A percentile compares a stretch with the other conserved stretches of the same genome.
These are phyloP conservation scores for Globisporangium spiculum DNA, from an alignment of 352 stramenopile species.

Conservation along the genomic window DNA sequence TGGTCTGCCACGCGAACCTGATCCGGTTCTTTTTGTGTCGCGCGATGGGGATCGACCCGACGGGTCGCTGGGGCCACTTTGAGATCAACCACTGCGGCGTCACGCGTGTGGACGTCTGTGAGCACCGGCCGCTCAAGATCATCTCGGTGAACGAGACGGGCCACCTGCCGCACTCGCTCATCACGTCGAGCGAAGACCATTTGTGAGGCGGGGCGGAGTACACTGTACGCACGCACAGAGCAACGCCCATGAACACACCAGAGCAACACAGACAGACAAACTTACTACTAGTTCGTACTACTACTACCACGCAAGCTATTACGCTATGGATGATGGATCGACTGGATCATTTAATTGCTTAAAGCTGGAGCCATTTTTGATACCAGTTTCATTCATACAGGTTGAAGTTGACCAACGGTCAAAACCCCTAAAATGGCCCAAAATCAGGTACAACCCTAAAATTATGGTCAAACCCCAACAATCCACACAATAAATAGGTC, in stretches of 20 bases:
- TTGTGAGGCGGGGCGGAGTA: conserved; percentile 30
- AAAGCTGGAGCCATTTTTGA: too few species aligned
- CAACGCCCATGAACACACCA: not conserved
- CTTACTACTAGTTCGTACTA: not conserved
- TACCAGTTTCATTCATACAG: too few species aligned
- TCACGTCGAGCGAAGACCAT: conserved; percentile 84
- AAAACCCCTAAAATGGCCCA: too few species aligned
- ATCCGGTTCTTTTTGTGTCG: conserved; percentile 83
- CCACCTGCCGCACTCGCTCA: conserved; percentile 69
- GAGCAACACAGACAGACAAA: not conserved
- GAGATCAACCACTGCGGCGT: conserved; percentile 86
- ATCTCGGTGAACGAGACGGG: conserved; percentile 79
- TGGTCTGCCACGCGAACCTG: conserved; percentile 83
- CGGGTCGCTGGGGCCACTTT: conserved; percentile 72
- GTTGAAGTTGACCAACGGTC: too few species aligned
- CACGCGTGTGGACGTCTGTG: conserved; percentile 72
- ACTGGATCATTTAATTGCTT: too few species aligned
- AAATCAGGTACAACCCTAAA: too few species aligned
- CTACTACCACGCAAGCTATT: not conserved
- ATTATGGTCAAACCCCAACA: too few species aligned
- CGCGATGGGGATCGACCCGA: conserved; percentile 53
- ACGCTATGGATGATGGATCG: not conserved
- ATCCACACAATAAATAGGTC: too few species aligned
- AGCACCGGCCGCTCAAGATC: conserved; percentile 67
- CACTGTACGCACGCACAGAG: not conserved